A percentile compares a stretch with the other conserved stretches of the same genome.
phyloP scores from a whole-genome alignment of 352 stramenopile genomes.

The Phytophthora sojae region DNA sequence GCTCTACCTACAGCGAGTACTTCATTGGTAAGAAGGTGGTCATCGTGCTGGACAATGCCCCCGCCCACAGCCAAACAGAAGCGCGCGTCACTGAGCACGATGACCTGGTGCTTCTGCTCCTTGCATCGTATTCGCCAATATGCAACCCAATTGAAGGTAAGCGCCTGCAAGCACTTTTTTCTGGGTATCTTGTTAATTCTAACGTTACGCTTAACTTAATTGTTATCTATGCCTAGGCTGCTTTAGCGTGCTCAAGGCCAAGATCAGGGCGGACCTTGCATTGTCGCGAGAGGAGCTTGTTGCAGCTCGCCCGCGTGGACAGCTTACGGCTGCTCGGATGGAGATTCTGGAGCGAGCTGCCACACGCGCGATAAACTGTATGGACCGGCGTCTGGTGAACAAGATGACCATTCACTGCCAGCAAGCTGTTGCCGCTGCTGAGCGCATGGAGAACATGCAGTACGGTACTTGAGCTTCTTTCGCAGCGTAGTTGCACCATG shows the following conservation, averaged over 20 bases:
- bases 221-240: background rate
- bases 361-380: too few species aligned
- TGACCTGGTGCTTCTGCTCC: conserved; percentile 8
- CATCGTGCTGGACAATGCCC: conserved; percentile 9
- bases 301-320: background rate
- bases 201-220: background rate
- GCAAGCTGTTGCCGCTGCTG: too few species aligned
- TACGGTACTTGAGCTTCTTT: too few species aligned
- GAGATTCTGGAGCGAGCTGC: too few species aligned
- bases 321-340: too few species aligned
- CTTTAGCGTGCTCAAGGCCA: too few species aligned
- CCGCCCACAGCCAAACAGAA: conserved; percentile 13
- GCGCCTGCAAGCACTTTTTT: background rate
- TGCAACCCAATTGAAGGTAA: conserved; percentile 26
- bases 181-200: background rate
- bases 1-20: background rate
- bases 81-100: conserved; percentile 7
- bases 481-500: too few species aligned
- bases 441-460: too few species aligned
- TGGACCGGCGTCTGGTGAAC: too few species aligned
- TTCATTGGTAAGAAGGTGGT: background rate
- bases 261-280: background rate
- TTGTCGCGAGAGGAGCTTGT: background rate
- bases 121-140: conserved; percentile 19
- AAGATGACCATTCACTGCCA: too few species aligned